A percentile compares a stretch with the other conserved stretches of the same genome.
Conservation (phyloP, 139 green algal species). For the Gonium pectorale region DNA sequence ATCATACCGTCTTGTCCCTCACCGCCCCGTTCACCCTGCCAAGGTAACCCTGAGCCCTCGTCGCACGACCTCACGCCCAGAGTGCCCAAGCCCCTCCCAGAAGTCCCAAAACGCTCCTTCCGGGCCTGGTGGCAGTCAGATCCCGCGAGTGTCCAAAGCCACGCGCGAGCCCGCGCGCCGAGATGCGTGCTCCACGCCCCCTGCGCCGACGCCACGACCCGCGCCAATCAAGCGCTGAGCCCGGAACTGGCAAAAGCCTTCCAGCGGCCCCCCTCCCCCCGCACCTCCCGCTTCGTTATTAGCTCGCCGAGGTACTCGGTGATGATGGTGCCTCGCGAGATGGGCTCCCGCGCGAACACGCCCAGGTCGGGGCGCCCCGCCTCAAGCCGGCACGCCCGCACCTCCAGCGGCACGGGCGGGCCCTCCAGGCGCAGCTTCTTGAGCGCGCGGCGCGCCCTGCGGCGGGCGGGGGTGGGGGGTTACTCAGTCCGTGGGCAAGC, state of each 20-base stretch:
- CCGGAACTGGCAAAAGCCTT: background rate
- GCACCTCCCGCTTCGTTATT: background rate
- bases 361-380: background rate
- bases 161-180: background rate
- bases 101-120: background rate
- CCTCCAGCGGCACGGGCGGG: background rate
- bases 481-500: no score
- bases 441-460: background rate
- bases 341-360: background rate
- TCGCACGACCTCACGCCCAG: no score
- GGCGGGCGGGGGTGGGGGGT: background rate
- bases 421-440: background rate
- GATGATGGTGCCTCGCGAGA: background rate
- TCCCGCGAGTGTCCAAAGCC: background rate
- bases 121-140: background rate
- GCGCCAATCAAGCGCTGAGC: background rate
- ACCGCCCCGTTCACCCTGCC: no score
- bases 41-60: no score
- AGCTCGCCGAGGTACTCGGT: constrained; percentile 12
- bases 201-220: background rate
- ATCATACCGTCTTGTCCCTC: no score
- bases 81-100: no score
- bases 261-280: background rate
- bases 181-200: background rate
- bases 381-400: background rate